Evolutionary conservation across 805 yeast species (phyloP).

Genomic region (Wickerhamomyces pijperi): DNA sequence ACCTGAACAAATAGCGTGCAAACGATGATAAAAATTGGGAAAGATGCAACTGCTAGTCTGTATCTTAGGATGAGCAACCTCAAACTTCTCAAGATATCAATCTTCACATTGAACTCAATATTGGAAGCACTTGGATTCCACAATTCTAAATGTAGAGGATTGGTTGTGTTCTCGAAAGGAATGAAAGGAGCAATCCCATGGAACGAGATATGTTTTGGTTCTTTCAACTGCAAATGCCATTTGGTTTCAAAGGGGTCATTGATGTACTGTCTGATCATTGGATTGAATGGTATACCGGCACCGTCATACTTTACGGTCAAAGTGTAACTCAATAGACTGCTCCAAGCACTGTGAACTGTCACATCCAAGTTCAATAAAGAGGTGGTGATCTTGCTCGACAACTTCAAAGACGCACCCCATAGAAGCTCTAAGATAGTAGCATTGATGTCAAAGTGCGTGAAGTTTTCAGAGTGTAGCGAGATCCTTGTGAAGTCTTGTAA

Average conservation of each 20-base stretch:
- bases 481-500: constrained; percentile 3
- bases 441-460: constrained; percentile 1
- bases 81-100: constrained; percentile 51
- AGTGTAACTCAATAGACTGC: constrained; percentile 47
- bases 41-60: constrained; percentile 60
- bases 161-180: constrained; percentile 28
- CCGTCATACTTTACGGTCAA: constrained; percentile 12
- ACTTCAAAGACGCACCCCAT: constrained; percentile 10
- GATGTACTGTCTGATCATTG: constrained; percentile 59
- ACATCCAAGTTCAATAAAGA: constrained; percentile 33
- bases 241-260: constrained; percentile 63
- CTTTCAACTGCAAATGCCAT: constrained; percentile 53
- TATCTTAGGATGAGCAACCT: constrained; percentile 65
- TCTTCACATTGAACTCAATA: constrained; percentile 17
- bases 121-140: constrained; percentile 27
- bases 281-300: constrained; percentile 28
- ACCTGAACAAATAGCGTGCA: constrained; percentile 47
- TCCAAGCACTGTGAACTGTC: constrained; percentile 45
- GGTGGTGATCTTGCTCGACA: constrained; percentile 18
- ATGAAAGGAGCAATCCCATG: constrained; percentile 67
- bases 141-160: constrained; percentile 30
- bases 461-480: constrained; percentile 1
- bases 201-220: constrained; percentile 26
- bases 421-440: constrained; percentile 5
- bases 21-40: constrained; percentile 52